These are phyloP conservation scores for Agroathelia rolfsii DNA, from an alignment of 1,284 basidiomycete species.

Conservation along the genomic window DNA sequence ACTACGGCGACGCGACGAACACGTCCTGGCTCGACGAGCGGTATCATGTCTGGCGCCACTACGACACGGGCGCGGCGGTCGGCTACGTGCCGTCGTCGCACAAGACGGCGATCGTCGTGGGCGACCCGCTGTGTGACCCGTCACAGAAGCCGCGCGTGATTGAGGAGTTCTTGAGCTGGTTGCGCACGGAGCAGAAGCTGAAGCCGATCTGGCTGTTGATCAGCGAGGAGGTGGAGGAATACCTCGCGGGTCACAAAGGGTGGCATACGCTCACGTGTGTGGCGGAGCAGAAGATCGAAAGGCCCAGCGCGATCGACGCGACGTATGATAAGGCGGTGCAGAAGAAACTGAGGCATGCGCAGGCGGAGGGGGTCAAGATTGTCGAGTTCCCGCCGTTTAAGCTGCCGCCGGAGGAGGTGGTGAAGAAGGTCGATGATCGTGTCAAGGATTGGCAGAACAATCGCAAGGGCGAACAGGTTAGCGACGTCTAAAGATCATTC, in stretches of 20 bases:
- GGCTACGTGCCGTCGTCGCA: constrained; percentile 32
- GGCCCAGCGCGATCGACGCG: constrained; percentile 28
- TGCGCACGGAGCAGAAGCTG: constrained; percentile 25
- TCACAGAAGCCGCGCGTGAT: constrained; percentile 32
- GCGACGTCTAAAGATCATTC: too few relatives aligned
- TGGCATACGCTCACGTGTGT: constrained; percentile 43
- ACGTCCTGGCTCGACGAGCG: constrained; percentile 46
- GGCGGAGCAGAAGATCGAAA: constrained; percentile 43
- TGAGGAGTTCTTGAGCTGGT: constrained; percentile 28
- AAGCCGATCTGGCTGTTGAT: constrained; percentile 46
- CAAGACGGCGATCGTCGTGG: constrained; percentile 33
- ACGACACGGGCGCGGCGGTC: constrained; percentile 34
- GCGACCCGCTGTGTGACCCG: constrained; percentile 38
- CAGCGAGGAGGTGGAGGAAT: constrained; percentile 31
- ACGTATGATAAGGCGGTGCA: constrained; percentile 32
- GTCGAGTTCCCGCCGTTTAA: constrained; percentile 25
- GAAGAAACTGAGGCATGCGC: constrained; percentile 37
- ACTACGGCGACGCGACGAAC: constrained; percentile 46
- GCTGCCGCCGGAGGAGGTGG: constrained; percentile 30
- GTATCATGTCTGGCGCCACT: constrained; percentile 43
- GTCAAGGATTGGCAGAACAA: constrained; percentile 36
- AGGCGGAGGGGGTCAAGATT: constrained; percentile 38
- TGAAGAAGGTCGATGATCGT: constrained; percentile 27
- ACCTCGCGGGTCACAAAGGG: constrained; percentile 34
- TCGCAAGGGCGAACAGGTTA: constrained; percentile 41